Evolutionary conservation across 78 protist genomes (phyloP).

Genomic region (Dictyostelium discoideum): dicty_2.7 NC_007091.3:4119501-4120000

Average conservation of each 20-base stretch:
- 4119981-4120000: slow-evolving; percentile 27
- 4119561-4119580: slow-evolving; percentile 26
- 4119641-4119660: slow-evolving; percentile 17
- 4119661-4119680: slow-evolving; percentile 11
- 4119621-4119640: slow-evolving; percentile 23
- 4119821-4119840: not conserved
- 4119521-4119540: slow-evolving; percentile 6
- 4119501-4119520: not conserved
- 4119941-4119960: slow-evolving; percentile 1
- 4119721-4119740: not conserved
- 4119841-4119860: not conserved
- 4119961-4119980: slow-evolving; percentile 28
- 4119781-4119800: not conserved
- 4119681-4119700: not conserved
- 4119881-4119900: not conserved
- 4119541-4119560: not conserved
- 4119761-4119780: not conserved
- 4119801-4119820: not conserved
- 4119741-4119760: not conserved
- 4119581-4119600: slow-evolving; percentile 30
- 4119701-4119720: not conserved
- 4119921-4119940: not conserved
- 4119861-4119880: not conserved
- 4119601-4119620: slow-evolving; percentile 21
- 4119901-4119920: no score